Conservation (phyloP, 2,329 filamentous ascomycete genomes). For the Fulvia fulva region DNA sequence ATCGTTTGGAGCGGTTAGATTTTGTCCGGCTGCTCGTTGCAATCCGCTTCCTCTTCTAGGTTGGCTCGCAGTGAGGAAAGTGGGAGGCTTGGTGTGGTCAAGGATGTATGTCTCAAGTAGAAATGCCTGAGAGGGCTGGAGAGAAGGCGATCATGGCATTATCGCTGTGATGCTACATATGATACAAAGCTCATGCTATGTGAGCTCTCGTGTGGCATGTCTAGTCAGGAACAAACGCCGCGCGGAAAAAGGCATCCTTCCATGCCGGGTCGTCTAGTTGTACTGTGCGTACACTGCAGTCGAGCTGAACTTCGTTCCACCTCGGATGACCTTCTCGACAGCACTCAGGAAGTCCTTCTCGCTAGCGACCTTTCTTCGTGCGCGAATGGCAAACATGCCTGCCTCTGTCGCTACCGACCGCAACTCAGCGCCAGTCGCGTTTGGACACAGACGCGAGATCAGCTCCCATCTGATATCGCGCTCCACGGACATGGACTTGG, state of each 20-base stretch:
- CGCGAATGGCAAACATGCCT: slow-evolving; percentile 96
- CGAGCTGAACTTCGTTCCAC: slow-evolving; percentile 98
- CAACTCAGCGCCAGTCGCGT: slow-evolving; percentile 92
- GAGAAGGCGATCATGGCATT: not conserved
- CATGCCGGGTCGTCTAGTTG: slow-evolving; percentile 61
- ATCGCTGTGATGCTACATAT: slow-evolving; percentile 3
- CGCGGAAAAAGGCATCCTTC: slow-evolving; percentile 12
- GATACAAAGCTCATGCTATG: slow-evolving; percentile 15
- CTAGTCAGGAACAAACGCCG: slow-evolving; percentile 13
- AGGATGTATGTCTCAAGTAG: no score
- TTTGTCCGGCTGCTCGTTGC: no score
- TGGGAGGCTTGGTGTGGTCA: no score
- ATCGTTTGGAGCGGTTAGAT: no score
- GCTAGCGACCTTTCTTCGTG: slow-evolving; percentile 91
- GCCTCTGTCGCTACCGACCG: slow-evolving; percentile 96
- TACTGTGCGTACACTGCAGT: slow-evolving; percentile 99
- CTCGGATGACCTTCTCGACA: slow-evolving; percentile 99
- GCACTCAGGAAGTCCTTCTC: slow-evolving; percentile 98
- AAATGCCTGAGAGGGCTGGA: not conserved
- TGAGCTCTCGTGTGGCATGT: slow-evolving; percentile 10
- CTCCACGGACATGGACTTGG: slow-evolving; percentile 99
- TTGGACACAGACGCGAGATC: slow-evolving; percentile 93
- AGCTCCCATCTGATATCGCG: slow-evolving; percentile 98
- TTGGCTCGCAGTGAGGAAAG: no score
- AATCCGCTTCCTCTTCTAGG: no score